Conservation (phyloP, 345 rosid genomes). For the Excoecaria agallocha region DNA sequence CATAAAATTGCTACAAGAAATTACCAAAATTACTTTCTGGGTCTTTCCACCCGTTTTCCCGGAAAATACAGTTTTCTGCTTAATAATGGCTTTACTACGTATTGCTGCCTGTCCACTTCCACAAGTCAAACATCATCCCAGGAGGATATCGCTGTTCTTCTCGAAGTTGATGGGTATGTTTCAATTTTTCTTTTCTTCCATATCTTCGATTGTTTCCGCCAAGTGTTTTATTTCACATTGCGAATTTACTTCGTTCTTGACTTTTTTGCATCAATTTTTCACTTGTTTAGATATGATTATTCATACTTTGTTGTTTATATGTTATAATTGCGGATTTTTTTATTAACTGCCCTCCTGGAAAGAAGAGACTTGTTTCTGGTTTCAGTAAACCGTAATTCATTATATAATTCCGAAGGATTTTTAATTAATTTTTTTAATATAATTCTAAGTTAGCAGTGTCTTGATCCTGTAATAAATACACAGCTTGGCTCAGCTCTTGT, state of each 20-base stretch:
- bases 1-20: slow-evolving; percentile 13
- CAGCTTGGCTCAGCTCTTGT: neutral
- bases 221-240: neutral
- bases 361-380: neutral
- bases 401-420: neutral
- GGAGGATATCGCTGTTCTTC: slow-evolving; percentile 60
- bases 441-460: neutral
- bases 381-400: neutral
- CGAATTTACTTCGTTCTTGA: neutral
- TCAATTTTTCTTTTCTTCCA: neutral
- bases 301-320: neutral
- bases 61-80: slow-evolving; percentile 20
- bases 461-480: too few relatives aligned
- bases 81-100: slow-evolving; percentile 34
- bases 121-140: slow-evolving; percentile 39
- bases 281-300: neutral
- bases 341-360: neutral
- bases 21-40: slow-evolving; percentile 8
- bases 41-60: slow-evolving; percentile 27
- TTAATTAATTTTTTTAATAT: too few relatives aligned
- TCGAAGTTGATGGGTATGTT: slow-evolving; percentile 86
- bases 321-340: neutral
- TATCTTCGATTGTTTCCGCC: neutral
- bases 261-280: neutral
- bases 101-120: slow-evolving; percentile 37